phyloP scores from a whole-genome alignment of 2,329 filamentous ascomycete genomes.

The Aspergillus niger region DNA sequence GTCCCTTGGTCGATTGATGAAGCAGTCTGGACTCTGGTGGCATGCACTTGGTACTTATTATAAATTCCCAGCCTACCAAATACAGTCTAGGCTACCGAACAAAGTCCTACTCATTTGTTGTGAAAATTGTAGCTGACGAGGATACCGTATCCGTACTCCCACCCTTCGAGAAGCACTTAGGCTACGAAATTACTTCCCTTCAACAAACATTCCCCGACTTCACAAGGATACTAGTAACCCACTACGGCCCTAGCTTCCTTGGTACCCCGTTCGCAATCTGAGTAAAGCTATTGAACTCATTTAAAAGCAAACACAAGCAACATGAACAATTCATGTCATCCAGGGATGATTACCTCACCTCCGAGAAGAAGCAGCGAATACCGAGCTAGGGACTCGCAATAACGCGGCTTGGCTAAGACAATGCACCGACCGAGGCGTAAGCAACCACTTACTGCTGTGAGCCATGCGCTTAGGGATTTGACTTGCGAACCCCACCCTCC shows the following conservation, averaged over 20 bases:
- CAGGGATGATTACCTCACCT: neutral
- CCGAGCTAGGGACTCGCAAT: neutral
- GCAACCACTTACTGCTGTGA: neutral
- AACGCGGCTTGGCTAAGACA: constrained; percentile 12
- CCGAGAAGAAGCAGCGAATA: neutral
- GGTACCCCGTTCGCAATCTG: neutral
- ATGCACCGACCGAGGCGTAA: neutral
- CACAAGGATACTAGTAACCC: neutral
- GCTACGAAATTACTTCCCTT: neutral
- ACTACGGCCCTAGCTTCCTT: neutral
- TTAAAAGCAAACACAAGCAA: neutral
- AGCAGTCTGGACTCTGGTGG: constrained; percentile 1
- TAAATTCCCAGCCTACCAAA: neutral
- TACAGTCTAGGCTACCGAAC: neutral
- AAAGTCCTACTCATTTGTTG: neutral
- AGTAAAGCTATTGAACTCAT: neutral
- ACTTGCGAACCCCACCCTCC: too few species aligned
- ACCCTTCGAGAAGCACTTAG: neutral
- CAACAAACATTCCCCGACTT: too few species aligned
- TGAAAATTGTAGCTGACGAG: neutral
- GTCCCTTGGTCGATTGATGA: constrained; percentile 12
- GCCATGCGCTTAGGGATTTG: too few species aligned
- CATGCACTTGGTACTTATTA: neutral
- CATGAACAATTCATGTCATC: neutral
- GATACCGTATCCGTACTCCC: neutral